Conservation (phyloP, 2,329 filamentous ascomycete species). For the Plenodomus lindquistii region DNA sequence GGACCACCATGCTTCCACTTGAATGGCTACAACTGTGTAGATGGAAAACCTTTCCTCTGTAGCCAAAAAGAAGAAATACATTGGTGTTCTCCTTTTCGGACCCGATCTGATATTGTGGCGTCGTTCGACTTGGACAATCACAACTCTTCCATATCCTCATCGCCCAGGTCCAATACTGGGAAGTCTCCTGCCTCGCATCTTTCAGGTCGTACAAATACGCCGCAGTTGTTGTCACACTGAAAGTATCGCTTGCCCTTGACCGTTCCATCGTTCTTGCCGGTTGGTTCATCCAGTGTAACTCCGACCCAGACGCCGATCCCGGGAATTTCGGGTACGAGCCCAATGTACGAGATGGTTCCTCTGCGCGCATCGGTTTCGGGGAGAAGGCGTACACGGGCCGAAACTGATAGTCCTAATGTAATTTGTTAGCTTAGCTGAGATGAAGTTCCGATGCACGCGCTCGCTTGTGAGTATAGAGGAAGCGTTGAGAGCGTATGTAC, state of each 20-base stretch:
- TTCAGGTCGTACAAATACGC: constrained; percentile 79
- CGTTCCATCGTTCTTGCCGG: constrained; percentile 80
- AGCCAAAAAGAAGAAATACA: no score
- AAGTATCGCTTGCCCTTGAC: constrained; percentile 72
- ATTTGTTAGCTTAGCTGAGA: constrained; percentile 13
- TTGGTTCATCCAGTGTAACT: constrained; percentile 73
- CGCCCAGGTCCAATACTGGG: constrained; percentile 55
- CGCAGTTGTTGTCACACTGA: constrained; percentile 68
- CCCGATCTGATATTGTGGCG: no score
- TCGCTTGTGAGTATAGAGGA: background rate
- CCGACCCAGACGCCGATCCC: constrained; percentile 70
- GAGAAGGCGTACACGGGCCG: constrained; percentile 47
- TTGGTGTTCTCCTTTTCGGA: no score
- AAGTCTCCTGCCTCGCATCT: constrained; percentile 77
- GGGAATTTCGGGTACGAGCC: constrained; percentile 74
- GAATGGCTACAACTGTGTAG: no score
- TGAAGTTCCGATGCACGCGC: background rate
- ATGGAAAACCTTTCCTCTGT: no score
- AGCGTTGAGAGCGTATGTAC: background rate
- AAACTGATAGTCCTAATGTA: constrained; percentile 30
- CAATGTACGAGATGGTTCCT: constrained; percentile 72
- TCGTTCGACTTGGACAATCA: no score
- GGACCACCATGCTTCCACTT: no score
- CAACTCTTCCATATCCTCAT: constrained; percentile 70
- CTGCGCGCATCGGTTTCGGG: constrained; percentile 68